A percentile compares a stretch with the other conserved stretches of the same genome.
phyloP scores from a whole-genome alignment of 75 land plant species.

The Pinus albicaulis region DNA sequence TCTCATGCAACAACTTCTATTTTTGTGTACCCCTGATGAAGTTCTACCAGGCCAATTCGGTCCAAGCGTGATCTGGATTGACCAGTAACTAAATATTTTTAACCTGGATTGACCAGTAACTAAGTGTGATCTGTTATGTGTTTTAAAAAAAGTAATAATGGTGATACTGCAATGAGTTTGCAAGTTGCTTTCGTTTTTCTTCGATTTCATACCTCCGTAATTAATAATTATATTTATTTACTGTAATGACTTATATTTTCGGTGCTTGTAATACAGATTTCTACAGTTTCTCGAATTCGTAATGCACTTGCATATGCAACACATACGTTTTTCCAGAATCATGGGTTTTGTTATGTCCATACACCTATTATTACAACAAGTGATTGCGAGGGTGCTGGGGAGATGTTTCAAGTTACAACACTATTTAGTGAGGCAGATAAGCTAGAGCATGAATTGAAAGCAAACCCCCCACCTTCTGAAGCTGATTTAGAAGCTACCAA shows the following conservation, averaged over 20 bases:
- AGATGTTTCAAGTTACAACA: constrained; percentile 99
- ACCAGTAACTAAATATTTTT: no score
- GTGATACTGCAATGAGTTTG: not conserved
- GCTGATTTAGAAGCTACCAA: constrained; percentile 67
- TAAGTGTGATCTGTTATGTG: not conserved
- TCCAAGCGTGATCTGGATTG: not conserved
- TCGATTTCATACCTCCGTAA: not conserved
- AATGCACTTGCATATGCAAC: constrained; percentile 92
- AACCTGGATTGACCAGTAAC: not conserved
- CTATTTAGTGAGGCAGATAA: constrained; percentile 77
- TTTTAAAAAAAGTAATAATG: not conserved
- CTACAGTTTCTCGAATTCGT: constrained; percentile 81
- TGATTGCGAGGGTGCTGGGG: constrained; percentile 99
- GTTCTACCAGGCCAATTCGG: not conserved
- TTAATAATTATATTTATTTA: not conserved
- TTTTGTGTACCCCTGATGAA: not conserved
- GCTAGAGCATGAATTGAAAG: constrained; percentile 63
- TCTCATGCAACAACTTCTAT: not conserved
- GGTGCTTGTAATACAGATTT: constrained; percentile 24
- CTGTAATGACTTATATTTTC: not conserved
- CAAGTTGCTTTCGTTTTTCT: not conserved
- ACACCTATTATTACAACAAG: constrained; percentile 98
- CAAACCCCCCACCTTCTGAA: constrained; percentile 78
- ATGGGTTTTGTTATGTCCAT: constrained; percentile 87
- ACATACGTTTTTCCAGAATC: constrained; percentile 81